Percentiles rank a stretch among this genome's conserved stretches.
phyloP scores from a whole-genome alignment of 371 early-diverging fungal species.

The Chytridiales sp. region DNA sequence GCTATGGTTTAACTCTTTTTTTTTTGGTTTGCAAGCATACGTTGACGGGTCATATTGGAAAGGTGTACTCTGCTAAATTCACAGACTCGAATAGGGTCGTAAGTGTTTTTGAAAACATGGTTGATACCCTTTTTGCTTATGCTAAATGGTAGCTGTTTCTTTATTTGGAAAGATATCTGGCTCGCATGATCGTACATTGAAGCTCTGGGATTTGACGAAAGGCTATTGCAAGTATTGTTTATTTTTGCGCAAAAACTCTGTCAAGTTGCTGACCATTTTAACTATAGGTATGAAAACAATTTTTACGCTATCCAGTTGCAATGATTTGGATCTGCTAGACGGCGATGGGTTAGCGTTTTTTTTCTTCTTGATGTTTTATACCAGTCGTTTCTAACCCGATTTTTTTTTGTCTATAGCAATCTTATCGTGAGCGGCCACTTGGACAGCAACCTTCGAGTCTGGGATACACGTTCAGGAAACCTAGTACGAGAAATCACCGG shows the following conservation, averaged over 20 bases:
- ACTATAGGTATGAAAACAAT: conserved; percentile 69
- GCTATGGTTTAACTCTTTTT: background rate
- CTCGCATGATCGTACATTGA: conserved; percentile 94
- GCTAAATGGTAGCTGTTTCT: too few relatives aligned
- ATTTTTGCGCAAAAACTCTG: conserved; percentile 12
- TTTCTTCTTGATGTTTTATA: background rate
- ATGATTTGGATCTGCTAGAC: conserved; percentile 83
- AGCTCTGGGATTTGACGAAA: conserved; percentile 90
- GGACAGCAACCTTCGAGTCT: conserved; percentile 85
- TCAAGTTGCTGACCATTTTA: too few relatives aligned
- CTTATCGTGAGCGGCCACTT: conserved; percentile 88
- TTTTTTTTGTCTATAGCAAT: conserved; percentile 36
- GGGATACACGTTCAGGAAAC: conserved; percentile 84
- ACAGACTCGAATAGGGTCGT: conserved; percentile 79
- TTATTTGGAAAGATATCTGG: conserved; percentile 71
- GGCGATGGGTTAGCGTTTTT: conserved; percentile 65
- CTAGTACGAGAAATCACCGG: conserved; percentile 79
- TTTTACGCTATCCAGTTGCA: conserved; percentile 91
- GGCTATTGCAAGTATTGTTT: conserved; percentile 68
- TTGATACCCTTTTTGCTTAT: conserved; percentile 3
- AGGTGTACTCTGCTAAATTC: conserved; percentile 87
- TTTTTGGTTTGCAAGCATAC: conserved; percentile 67
- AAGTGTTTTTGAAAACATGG: conserved; percentile 23
- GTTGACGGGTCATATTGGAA: conserved; percentile 93
- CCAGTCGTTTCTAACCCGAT: background rate